Conservation (phyloP, 139 green algal genomes). For the Micractinium sp. region DNA sequence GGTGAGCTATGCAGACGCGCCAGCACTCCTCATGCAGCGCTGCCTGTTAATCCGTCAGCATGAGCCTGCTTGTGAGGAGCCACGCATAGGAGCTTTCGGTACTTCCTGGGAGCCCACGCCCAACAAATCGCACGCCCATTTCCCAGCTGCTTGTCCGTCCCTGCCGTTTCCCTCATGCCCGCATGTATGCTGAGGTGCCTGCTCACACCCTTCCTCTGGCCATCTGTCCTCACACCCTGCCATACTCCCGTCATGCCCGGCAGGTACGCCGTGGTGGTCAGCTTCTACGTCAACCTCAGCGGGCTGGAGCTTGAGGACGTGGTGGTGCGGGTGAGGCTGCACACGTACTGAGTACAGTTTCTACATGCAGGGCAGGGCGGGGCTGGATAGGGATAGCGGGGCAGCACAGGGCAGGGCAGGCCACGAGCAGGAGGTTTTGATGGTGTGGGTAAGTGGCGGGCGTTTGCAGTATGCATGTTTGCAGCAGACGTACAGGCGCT, state of each 20-base stretch:
- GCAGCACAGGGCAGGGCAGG: too few relatives aligned
- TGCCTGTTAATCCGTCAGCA: too few relatives aligned
- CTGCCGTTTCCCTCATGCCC: background rate
- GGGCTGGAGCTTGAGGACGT: constrained; percentile 53
- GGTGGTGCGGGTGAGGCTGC: constrained; percentile 41
- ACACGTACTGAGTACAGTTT: background rate
- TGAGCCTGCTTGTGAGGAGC: too few relatives aligned
- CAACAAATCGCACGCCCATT: background rate
- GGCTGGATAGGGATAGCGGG: too few relatives aligned
- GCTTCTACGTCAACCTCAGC: constrained; percentile 55
- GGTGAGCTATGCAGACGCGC: background rate
- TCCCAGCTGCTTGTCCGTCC: background rate
- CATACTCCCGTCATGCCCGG: background rate
- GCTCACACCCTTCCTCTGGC: background rate
- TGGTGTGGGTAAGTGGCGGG: background rate
- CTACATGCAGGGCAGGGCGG: background rate
- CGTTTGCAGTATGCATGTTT: too few relatives aligned
- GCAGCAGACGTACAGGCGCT: too few relatives aligned
- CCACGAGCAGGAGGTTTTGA: background rate
- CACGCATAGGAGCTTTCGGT: too few relatives aligned
- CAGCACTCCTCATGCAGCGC: too few relatives aligned
- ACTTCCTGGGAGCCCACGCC: too few relatives aligned
- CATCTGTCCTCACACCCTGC: background rate
- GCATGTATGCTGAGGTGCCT: background rate
- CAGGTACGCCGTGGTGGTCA: constrained; percentile 64